Conservation (phyloP, 768 basidiomycete species). For the Phylloporus sp. region DNA sequence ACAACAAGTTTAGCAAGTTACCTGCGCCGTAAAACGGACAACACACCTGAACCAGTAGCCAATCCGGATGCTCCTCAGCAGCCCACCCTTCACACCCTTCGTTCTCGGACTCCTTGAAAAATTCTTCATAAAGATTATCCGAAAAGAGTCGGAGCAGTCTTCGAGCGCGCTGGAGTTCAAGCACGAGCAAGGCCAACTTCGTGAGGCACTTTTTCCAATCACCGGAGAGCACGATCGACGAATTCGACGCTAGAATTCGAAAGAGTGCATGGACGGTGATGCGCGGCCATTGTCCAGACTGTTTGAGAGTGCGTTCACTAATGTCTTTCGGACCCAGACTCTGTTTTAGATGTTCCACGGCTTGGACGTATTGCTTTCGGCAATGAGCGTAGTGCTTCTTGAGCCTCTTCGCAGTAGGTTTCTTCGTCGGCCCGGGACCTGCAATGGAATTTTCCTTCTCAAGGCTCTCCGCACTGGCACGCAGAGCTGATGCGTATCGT, state of each 20-base stretch:
- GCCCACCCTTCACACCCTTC: constrained; percentile 19
- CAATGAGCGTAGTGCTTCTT: not conserved
- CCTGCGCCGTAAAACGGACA: not conserved
- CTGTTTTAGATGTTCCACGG: not conserved
- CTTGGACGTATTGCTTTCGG: not conserved
- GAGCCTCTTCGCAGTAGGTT: not conserved
- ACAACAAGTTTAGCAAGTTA: not conserved
- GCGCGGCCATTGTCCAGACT: constrained; percentile 34
- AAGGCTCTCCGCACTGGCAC: constrained; percentile 4
- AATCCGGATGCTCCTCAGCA: constrained; percentile 13
- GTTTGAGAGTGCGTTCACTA: constrained; percentile 10
- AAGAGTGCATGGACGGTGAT: constrained; percentile 30
- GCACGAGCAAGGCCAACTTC: constrained; percentile 23
- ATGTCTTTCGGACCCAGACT: constrained; percentile 9
- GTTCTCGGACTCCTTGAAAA: constrained; percentile 15
- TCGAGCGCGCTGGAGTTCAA: constrained; percentile 35
- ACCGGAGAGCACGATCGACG: constrained; percentile 5
- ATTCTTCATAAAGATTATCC: constrained; percentile 6
- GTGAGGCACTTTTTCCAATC: constrained; percentile 30
- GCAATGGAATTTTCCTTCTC: constrained; percentile 1
- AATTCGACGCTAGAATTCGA: constrained; percentile 22
- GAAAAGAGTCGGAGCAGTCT: constrained; percentile 26
- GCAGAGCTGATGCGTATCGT: constrained; percentile 5
- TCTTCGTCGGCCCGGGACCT: not conserved
- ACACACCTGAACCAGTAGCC: constrained; percentile 22